Conservation (phyloP, 1,284 basidiomycete species). For the Boletus calvinii region DNA sequence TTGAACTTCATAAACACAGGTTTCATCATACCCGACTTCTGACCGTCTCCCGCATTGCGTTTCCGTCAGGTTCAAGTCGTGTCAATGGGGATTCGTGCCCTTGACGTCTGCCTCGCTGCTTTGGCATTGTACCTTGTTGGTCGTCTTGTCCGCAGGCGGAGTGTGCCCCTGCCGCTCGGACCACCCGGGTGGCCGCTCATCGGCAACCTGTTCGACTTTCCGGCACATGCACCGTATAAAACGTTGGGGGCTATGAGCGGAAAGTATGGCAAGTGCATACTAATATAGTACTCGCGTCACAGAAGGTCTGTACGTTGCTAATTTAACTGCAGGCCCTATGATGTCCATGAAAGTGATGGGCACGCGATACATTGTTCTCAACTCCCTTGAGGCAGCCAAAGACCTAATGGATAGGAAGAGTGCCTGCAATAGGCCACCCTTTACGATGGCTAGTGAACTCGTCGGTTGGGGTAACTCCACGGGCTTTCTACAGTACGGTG, state of each 20-base stretch:
- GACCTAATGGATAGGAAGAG: slow-evolving; percentile 28
- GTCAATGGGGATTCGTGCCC: too few species aligned
- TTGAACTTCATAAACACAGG: too few species aligned
- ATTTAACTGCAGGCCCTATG: slow-evolving; percentile 28
- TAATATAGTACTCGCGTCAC: slow-evolving; percentile 23
- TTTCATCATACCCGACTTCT: too few species aligned
- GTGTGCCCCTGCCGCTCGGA: slow-evolving; percentile 25
- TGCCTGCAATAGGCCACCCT: slow-evolving; percentile 18
- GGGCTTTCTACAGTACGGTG: slow-evolving; percentile 24
- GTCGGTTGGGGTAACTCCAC: slow-evolving; percentile 25
- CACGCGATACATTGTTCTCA: slow-evolving; percentile 18
- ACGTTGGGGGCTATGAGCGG: slow-evolving; percentile 43
- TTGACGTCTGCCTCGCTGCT: neutral
- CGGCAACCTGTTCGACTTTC: slow-evolving; percentile 43
- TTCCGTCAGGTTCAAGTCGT: too few species aligned
- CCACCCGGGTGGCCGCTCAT: slow-evolving; percentile 30
- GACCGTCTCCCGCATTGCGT: too few species aligned
- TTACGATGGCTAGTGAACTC: slow-evolving; percentile 23
- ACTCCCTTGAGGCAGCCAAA: slow-evolving; percentile 9
- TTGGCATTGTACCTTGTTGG: slow-evolving; percentile 7
- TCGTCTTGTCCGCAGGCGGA: neutral
- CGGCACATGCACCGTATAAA: slow-evolving; percentile 39
- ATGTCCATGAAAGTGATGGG: slow-evolving; percentile 14
- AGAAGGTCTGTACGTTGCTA: slow-evolving; percentile 29
- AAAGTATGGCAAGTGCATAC: slow-evolving; percentile 40